Evolutionary conservation across 2,329 filamentous ascomycete genomes (phyloP), one percentile per base, ranked within the genome.

Genomic region (Ilyonectria mors-panacis): DNA sequence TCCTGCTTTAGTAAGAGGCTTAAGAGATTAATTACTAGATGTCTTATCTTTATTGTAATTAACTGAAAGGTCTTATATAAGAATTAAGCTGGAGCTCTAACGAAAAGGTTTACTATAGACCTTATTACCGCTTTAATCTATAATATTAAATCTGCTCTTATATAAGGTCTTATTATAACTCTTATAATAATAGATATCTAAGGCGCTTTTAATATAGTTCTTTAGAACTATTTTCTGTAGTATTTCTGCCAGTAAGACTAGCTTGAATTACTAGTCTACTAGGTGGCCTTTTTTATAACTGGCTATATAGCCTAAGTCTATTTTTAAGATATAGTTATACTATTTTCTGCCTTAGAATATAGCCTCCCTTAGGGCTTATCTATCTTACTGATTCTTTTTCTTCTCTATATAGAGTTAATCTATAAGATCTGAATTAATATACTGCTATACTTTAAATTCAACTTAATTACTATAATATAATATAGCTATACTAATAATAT

Each of bases 1-100:
- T 75, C 68, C 4, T 75, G 55, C 44, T 67, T 78, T 2, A 67
- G 74, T 17, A 78, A 78, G 60, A 68, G 76, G 2, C 67, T 78
- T 7, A 72, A 78, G 56, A 59, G 71, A 13, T 53, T 78, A 6
- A 61, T 78, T 15, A 71, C 71, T 39, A 64, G 66, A 55, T 59
- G 70, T 28, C 59, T 77, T 10, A 68, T 67, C 10, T 75, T 33
- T 42, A 67, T 59, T 23, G 59, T 61, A 10, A 70, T 76, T n/a
- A 39, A 70, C 26, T 47, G 73, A 28, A 45, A 64, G 2, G 67
- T 75, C 39, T 58, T 77, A 4, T 59, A 72, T 35, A 66, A 50
- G 5, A 56, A 73, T 28, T 59, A 75, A 26, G 70, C 67, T 10
- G 64, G 72, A 8, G 72, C 73, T 3, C 75, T 78, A 3, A 73